Conservation (phyloP, 179 eudicot genomes). For the Beta corolliflora region DNA sequence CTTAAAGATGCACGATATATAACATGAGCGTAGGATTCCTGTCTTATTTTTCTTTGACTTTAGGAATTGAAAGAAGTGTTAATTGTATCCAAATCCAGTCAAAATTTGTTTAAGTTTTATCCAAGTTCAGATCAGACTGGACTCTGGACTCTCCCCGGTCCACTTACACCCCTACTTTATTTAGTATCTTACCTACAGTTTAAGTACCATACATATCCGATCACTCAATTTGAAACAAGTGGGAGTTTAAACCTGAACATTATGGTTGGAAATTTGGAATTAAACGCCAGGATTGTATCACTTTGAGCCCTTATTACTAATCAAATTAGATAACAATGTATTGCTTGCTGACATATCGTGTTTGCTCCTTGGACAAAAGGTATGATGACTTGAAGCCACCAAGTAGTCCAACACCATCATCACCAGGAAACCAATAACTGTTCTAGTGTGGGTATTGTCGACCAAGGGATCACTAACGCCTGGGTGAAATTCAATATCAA, state of each 20-base stretch:
- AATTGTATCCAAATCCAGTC: neutral
- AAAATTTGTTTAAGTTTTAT: too few species aligned
- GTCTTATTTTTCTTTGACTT: neutral
- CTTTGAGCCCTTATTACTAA: neutral
- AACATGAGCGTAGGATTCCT: neutral
- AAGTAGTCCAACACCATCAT: constrained; percentile 57
- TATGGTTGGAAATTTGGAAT: too few species aligned
- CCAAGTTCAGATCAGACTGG: too few species aligned
- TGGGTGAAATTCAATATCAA: neutral
- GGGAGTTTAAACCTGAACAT: neutral
- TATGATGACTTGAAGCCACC: constrained; percentile 83
- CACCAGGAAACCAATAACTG: constrained; percentile 28
- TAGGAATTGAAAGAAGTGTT: neutral
- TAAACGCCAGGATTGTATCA: neutral
- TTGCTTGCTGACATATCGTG: constrained; percentile 3
- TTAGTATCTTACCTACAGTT: neutral
- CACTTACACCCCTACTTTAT: too few species aligned
- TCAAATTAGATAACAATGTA: neutral
- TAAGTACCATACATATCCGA: neutral
- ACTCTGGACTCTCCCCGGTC: too few species aligned
- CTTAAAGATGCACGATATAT: neutral
- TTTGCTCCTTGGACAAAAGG: constrained; percentile 32
- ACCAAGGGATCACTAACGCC: neutral
- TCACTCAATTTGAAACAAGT: neutral
- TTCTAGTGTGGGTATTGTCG: neutral